phyloP scores from a whole-genome alignment of 2,329 filamentous ascomycete genomes.

The Phialocephala subalpina region DNA sequence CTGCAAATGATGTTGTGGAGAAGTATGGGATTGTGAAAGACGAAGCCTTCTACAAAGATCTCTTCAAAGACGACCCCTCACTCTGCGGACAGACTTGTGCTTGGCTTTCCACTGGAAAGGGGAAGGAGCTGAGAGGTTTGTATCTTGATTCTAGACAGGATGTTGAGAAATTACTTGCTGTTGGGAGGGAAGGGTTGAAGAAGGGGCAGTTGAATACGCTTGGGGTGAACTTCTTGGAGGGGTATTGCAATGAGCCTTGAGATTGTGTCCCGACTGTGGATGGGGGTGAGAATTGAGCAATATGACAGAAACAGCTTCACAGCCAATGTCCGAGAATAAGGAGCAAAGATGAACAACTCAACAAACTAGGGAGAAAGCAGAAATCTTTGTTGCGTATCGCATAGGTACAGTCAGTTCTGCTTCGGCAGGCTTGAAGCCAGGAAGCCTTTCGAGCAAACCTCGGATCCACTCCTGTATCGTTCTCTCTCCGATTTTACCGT shows the following conservation, averaged over 20 bases:
- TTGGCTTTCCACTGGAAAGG: constrained; percentile 3
- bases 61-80: constrained; percentile 5
- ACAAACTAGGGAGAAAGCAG: too few species aligned
- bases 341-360: too few species aligned
- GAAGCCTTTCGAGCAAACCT: too few species aligned
- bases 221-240: constrained; percentile 9
- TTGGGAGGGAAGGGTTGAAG: background rate
- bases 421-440: too few species aligned
- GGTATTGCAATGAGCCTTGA: constrained; percentile 11
- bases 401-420: too few species aligned
- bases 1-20: constrained; percentile 6
- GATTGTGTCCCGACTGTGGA: too few species aligned
- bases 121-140: constrained; percentile 7
- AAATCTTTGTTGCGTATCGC: too few species aligned
- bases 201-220: constrained; percentile 4
- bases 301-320: too few species aligned
- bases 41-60: constrained; percentile 13
- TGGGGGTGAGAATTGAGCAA: too few species aligned
- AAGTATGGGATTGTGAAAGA: constrained; percentile 15
- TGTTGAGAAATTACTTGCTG: constrained; percentile 1
- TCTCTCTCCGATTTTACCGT: too few species aligned
- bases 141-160: constrained; percentile 11
- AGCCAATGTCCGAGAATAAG: too few species aligned
- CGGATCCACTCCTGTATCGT: too few species aligned
- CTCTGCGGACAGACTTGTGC: constrained; percentile 12